Conservation (phyloP, 164 flowering plant species). For the Vitis cinerea region DNA sequence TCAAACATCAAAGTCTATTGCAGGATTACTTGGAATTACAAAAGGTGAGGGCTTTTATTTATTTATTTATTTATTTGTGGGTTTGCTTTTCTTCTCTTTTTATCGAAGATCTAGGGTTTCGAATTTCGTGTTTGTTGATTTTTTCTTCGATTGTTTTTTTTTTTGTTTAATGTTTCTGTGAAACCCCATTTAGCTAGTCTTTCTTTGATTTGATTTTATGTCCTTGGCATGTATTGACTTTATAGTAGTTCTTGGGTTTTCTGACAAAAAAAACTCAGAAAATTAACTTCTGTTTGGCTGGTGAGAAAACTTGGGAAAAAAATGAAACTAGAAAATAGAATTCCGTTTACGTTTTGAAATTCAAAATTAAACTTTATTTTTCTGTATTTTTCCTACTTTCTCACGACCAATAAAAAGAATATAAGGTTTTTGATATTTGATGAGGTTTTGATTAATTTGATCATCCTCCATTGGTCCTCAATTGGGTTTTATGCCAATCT, state of each 20-base stretch:
- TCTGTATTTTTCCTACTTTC: neutral
- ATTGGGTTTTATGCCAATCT: neutral
- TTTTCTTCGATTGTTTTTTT: neutral
- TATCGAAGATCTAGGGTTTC: neutral
- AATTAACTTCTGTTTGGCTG: neutral
- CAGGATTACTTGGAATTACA: slow-evolving; percentile 36
- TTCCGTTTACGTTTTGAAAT: neutral
- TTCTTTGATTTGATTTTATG: no score
- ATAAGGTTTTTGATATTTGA: neutral
- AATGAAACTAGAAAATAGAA: neutral
- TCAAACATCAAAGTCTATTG: slow-evolving; percentile 30
- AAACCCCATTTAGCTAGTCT: neutral
- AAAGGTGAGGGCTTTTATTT: slow-evolving; percentile 29
- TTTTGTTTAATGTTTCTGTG: neutral
- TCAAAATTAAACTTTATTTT: neutral
- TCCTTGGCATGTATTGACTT: neutral
- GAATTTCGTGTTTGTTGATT: neutral
- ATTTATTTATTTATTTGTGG: neutral
- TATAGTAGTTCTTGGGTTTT: neutral
- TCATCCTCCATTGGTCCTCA: neutral
- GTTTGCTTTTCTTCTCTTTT: neutral
- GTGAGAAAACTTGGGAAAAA: neutral
- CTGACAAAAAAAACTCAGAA: no score
- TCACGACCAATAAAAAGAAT: neutral
- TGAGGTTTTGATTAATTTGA: neutral